Base-by-base conservation (phyloP, 1,139 yeast genomes). In the Taphrina wiesneri region DNA sequence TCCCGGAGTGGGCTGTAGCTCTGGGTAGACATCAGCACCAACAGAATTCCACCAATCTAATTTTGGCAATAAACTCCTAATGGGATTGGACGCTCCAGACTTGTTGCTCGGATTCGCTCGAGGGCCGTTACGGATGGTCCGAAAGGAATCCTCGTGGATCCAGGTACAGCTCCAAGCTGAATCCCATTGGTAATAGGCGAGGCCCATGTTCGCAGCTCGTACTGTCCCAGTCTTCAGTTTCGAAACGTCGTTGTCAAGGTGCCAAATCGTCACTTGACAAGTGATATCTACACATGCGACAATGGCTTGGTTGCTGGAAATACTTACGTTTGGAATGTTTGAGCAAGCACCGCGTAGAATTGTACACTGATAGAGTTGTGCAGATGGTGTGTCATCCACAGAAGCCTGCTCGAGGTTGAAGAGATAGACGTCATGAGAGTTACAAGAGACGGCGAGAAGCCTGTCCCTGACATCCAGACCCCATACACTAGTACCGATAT, bases 401-500 rank as follows among this genome's bases (percentile, higher is more conserved):
- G 49, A 45, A n/a, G 49, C 49, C 4, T 28, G 13, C 2, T 47
- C 47, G 32, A 60, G 53, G 34, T 25, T 39, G 52, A 45, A 60
- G 1, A 60, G 21, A 36, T 43, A 60, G 39, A 49, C 57, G 15
- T 36, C 34, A 49, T 60, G 65, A 15, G 57, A 23, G 26, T 60
- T 60, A 13, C 56, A 47, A 15, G 59, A 52, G 21, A 49, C 49
- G 5, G 57, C 57, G 32, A 60, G 57, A n/a, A 32, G 46, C 15
- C 57, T n/a, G 2, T 46, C 2, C 23, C 36, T 63, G 9, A 60
- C 47, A 23, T 45, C 57, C 36, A 60, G 21, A 11, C 65, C 65
- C 65, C 65, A 60, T 11, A 41, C 51, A 25, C 65, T 60, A 21
- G 34, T 49, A 13, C 34, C 56, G 15, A 56, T 51, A 36, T 60